Percentiles rank a stretch among this genome's conserved stretches.
Conservation (phyloP, 805 yeast species). For the Lipomyces sp. region DNA sequence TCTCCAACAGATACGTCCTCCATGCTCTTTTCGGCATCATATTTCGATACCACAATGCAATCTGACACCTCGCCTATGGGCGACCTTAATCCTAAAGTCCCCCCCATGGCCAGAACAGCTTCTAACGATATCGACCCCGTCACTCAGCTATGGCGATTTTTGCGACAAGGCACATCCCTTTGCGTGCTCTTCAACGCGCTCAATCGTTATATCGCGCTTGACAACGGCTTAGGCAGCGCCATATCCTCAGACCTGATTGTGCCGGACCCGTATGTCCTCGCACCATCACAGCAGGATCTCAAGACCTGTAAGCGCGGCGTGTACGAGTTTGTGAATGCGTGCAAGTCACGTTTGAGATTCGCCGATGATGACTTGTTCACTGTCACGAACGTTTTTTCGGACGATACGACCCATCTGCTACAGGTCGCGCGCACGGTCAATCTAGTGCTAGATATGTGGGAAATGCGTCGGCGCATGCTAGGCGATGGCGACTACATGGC, state of each 20-base stretch:
- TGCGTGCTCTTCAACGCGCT: constrained; percentile 82
- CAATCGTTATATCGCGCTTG: constrained; percentile 48
- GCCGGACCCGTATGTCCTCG: constrained; percentile 45
- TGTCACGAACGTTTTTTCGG: constrained; percentile 85
- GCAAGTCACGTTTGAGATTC: constrained; percentile 72
- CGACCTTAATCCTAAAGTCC: constrained; percentile 65
- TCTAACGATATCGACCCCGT: constrained; percentile 78
- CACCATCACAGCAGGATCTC: constrained; percentile 74
- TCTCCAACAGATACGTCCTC: constrained; percentile 34
- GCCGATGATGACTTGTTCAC: constrained; percentile 82
- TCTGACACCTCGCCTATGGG: constrained; percentile 56
- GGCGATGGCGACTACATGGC: constrained; percentile 1
- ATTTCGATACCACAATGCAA: constrained; percentile 66
- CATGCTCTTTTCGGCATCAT: constrained; percentile 41
- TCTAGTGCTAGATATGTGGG: constrained; percentile 59
- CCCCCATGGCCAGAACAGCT: background rate
- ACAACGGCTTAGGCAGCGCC: constrained; percentile 35
- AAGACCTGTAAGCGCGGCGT: constrained; percentile 86
- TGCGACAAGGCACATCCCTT: constrained; percentile 91
- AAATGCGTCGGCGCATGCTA: constrained; percentile 16
- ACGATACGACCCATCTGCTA: constrained; percentile 75
- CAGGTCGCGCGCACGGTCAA: constrained; percentile 76
- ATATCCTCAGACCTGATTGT: constrained; percentile 12
- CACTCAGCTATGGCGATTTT: constrained; percentile 82
- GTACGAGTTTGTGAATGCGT: constrained; percentile 86